Evolutionary conservation across 495 filamentous ascomycete species (phyloP).

Genomic region (Glonium stellatum): DNA sequence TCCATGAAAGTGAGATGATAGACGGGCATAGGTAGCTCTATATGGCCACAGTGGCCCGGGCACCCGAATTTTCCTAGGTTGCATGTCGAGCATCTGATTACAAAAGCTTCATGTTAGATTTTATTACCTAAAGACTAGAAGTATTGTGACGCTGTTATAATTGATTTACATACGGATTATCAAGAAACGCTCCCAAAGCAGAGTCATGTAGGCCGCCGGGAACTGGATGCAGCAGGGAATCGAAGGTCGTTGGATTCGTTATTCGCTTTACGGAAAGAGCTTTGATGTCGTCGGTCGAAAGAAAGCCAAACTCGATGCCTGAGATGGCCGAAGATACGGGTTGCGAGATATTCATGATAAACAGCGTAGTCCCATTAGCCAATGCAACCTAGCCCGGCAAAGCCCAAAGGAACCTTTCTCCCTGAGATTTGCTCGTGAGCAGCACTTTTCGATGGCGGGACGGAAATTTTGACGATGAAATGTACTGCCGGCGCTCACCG

Average conservation of each 20-base stretch:
- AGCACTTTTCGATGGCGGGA: neutral
- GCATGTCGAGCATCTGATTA: conserved; percentile 77
- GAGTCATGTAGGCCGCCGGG: conserved; percentile 89
- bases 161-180: conserved; percentile 57
- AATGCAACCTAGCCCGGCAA: neutral
- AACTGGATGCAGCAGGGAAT: conserved; percentile 74
- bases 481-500: neutral
- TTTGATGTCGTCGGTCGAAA: conserved; percentile 73
- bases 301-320: conserved; percentile 82
- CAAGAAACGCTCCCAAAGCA: conserved; percentile 83
- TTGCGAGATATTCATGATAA: conserved; percentile 73
- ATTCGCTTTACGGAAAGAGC: conserved; percentile 87
- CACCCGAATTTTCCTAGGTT: conserved; percentile 65
- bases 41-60: conserved; percentile 90
- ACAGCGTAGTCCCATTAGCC: neutral
- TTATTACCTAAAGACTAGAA: neutral
- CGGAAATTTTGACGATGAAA: neutral
- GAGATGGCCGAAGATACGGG: conserved; percentile 78
- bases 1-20: conserved; percentile 95
- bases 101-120: neutral
- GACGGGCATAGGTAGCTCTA: conserved; percentile 84
- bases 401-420: neutral
- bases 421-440: neutral
- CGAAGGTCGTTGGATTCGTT: conserved; percentile 81
- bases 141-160: neutral